Conservation (phyloP, 495 filamentous ascomycete species). For the Viridothelium virens region DNA sequence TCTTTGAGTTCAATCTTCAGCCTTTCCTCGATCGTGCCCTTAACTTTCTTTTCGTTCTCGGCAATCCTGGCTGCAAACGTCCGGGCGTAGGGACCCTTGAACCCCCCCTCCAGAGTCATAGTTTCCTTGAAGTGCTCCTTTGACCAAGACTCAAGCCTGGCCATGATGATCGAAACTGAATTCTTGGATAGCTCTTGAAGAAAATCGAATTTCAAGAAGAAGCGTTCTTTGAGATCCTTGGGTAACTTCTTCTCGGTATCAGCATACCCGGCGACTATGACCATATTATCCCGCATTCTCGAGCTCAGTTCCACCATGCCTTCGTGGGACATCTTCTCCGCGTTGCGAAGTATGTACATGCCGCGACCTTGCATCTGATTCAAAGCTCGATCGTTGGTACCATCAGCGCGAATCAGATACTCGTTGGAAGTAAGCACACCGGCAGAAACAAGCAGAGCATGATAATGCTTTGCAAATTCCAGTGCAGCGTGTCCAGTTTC, state of each 20-base stretch:
- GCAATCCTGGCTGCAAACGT: not conserved
- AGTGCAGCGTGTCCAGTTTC: not conserved
- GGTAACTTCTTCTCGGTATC: not conserved
- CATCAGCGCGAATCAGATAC: not conserved
- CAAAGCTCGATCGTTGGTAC: not conserved
- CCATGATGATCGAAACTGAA: not conserved
- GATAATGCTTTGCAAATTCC: not conserved
- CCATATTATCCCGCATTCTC: not conserved
- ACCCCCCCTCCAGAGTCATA: not conserved
- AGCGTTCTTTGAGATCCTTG: not conserved
- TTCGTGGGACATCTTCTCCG: not conserved
- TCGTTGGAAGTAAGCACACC: not conserved
- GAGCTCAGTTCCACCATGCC: not conserved
- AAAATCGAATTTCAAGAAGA: constrained; percentile 4
- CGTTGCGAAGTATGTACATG: not conserved
- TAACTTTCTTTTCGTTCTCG: not conserved
- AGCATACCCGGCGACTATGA: not conserved
- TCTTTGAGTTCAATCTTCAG: not conserved
- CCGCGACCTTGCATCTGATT: not conserved
- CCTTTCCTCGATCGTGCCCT: not conserved
- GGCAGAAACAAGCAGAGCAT: not conserved
- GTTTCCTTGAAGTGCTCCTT: not conserved
- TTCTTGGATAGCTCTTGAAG: not conserved
- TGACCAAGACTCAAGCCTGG: not conserved
- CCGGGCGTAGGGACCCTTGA: not conserved